Evolutionary conservation across 306 rosid genomes (phyloP).

Genomic region (Nissolia schottii): DNA sequence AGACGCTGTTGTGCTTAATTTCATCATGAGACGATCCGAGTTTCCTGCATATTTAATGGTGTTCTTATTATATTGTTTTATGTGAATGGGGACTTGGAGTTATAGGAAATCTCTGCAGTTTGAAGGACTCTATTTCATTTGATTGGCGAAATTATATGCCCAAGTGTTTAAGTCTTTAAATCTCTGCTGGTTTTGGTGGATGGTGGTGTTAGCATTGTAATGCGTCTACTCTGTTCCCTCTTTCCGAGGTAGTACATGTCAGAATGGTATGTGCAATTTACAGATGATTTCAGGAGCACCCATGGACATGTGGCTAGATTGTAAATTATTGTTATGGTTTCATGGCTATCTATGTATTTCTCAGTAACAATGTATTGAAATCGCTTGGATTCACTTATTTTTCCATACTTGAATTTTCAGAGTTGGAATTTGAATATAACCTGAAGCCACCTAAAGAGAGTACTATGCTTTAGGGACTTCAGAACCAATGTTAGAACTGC

Average conservation of each 20-base stretch:
- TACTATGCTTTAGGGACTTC: neutral
- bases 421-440: neutral
- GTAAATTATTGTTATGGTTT: slow-evolving; percentile 31
- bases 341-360: slow-evolving; percentile 8
- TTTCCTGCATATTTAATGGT: slow-evolving; percentile 44
- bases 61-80: slow-evolving; percentile 35
- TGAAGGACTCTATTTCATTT: slow-evolving; percentile 51
- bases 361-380: neutral
- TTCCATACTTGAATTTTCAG: neutral
- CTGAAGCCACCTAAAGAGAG: neutral
- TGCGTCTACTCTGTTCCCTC: slow-evolving; percentile 31
- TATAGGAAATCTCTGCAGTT: slow-evolving; percentile 40
- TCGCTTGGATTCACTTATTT: neutral
- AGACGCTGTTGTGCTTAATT: slow-evolving; percentile 31
- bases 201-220: slow-evolving; percentile 35
- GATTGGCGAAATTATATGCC: slow-evolving; percentile 41
- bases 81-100: slow-evolving; percentile 41
- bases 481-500: neutral
- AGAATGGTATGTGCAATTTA: slow-evolving; percentile 29
- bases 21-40: slow-evolving; percentile 40
- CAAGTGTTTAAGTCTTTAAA: slow-evolving; percentile 42
- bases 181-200: slow-evolving; percentile 43
- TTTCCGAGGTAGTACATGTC: slow-evolving; percentile 21
- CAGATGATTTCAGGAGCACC: slow-evolving; percentile 21
- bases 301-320: slow-evolving; percentile 16